Conservation (phyloP, 2,329 filamentous ascomycete species). For the Knufia fluminis region DNA sequence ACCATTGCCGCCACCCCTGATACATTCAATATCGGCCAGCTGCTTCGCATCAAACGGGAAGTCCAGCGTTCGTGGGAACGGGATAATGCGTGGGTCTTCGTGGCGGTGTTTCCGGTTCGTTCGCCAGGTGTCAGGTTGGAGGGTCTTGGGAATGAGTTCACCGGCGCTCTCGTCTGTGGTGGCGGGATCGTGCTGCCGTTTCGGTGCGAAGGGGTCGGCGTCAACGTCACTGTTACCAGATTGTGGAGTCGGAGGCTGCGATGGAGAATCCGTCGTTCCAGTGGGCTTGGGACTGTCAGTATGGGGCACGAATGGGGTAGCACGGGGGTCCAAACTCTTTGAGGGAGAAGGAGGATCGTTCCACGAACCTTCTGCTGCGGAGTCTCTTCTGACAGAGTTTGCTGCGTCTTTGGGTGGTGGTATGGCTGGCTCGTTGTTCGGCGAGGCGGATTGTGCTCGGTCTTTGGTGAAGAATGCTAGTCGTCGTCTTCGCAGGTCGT, state of each 20-base stretch:
- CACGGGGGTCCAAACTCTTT: background rate
- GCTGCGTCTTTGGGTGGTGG: background rate
- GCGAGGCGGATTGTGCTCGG: background rate
- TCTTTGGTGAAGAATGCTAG: constrained; percentile 17
- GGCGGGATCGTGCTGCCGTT: constrained; percentile 3
- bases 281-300: constrained; percentile 2
- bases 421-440: background rate
- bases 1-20: constrained; percentile 21
- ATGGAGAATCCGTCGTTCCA: background rate
- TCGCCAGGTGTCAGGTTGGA: constrained; percentile 10
- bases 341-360: background rate
- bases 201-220: background rate
- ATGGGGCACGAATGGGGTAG: background rate
- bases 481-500: constrained; percentile 16
- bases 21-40: constrained; percentile 19
- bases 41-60: constrained; percentile 22
- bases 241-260: background rate
- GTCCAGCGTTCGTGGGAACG: constrained; percentile 14
- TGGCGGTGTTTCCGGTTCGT: constrained; percentile 12
- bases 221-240: background rate
- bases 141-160: constrained; percentile 12
- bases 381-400: background rate
- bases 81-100: constrained; percentile 20
- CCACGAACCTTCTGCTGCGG: constrained; percentile 8
- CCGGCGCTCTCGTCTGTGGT: background rate